A percentile compares a stretch with the other conserved stretches of the same genome.
phyloP scores from a whole-genome alignment of 2,329 filamentous ascomycete species.

The Colletotrichum tropicale region DNA sequence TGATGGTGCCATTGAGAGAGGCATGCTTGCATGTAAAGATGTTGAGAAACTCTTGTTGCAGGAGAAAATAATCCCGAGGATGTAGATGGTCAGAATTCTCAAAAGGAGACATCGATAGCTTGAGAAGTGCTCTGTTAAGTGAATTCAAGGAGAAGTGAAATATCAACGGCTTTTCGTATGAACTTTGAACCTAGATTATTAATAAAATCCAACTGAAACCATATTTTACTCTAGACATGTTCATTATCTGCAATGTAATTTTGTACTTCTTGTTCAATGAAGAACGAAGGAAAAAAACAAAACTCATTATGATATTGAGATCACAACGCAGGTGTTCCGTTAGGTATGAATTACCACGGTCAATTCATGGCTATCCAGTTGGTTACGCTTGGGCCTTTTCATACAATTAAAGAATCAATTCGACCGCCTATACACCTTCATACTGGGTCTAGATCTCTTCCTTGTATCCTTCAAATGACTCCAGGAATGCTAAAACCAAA shows the following conservation, averaged over 20 bases:
- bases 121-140: accelerated
- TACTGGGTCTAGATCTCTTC: accelerated
- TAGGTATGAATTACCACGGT: neutral
- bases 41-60: accelerated
- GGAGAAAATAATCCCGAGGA: neutral
- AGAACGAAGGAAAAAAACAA: no score
- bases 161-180: accelerated
- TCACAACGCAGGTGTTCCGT: no score
- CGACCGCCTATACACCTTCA: neutral
- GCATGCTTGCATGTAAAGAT: neutral
- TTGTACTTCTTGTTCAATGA: accelerated
- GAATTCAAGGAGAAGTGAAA: neutral
- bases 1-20: neutral
- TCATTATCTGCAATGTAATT: no score
- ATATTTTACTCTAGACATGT: accelerated
- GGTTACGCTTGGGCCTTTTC: neutral
- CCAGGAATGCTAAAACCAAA: neutral
- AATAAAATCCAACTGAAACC: accelerated
- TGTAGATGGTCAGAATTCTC: accelerated
- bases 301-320: no score
- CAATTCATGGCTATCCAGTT: accelerated
- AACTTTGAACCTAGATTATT: accelerated
- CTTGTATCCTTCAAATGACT: accelerated
- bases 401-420: neutral
- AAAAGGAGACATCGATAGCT: neutral